Evolutionary conservation across 1,284 basidiomycete genomes (phyloP), one percentile per base, ranked within the genome.

Genomic region (Trichosporon coremiiforme): DNA sequence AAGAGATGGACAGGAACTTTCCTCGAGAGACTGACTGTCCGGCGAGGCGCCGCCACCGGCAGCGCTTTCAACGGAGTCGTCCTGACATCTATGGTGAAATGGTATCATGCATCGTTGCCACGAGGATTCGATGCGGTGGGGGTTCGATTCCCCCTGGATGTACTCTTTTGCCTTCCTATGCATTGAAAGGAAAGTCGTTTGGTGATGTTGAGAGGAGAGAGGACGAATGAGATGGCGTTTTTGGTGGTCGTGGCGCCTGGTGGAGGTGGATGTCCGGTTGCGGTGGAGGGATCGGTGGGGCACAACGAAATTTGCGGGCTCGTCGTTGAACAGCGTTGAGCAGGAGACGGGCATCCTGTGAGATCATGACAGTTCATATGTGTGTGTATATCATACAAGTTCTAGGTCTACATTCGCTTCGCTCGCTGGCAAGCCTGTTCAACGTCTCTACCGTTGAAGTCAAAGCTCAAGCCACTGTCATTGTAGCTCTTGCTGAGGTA

Each of bases 401-500:
- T 33, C 12, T 29, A n/a, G 31, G 29, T 60, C 57, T 60, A 60
- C 57, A 60, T 65, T 2, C 62, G 70, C 66, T 75, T 78, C 25
- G 73, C 74, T 65, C 87, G 86, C 80, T 87, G 89, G 83, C 94
- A 95, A 0, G 89, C 88, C 15, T 85, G 84, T 79, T 94, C 91
- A 2, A 95, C 89, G 72, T 96, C 94, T 22, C 84, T 84, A n/a
- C 85, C 81, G 9, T 87, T 87, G 76, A 91, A 95, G 76, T 96
- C 93, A 68, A 95, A 82, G 2, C 86, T 82, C 22, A 91, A 83
- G 1, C 90, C 89, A 62, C 86, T 87, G 64, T 91, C 91, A 41
- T 85, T 85, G 80, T 95, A 96, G 78, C 92, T 92, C 79, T 90
- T 89, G 10, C 85, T 83, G 70, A 96, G 90, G 70, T 89, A 85